Percentiles rank a stretch among this genome's conserved stretches.
phyloP scores from a whole-genome alignment of 202 grass and related monocot species.

The Tripidium arundinaceum region DNA sequence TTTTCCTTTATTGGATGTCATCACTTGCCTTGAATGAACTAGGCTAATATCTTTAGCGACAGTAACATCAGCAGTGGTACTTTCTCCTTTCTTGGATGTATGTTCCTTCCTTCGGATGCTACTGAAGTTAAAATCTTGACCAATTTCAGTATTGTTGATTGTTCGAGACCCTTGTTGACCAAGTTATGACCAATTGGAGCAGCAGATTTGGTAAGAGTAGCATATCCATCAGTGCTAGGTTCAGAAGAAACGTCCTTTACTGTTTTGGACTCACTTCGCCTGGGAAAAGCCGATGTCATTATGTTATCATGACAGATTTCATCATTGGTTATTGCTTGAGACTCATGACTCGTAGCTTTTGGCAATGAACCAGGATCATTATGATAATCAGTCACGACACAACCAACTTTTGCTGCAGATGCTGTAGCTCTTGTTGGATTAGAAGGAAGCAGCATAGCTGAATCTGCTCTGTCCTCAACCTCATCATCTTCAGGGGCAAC shows the following conservation, averaged over 20 bases:
- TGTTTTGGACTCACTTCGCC: neutral
- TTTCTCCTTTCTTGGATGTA: slow-evolving; percentile 15
- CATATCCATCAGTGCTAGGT: neutral
- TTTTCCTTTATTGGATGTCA: neutral
- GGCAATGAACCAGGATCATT: neutral
- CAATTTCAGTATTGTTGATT: slow-evolving; percentile 17
- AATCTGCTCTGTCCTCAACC: slow-evolving; percentile 21
- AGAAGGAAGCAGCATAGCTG: neutral
- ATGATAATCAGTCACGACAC: neutral
- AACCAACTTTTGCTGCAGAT: neutral
- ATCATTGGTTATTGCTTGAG: neutral
- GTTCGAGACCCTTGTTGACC: slow-evolving; percentile 18
- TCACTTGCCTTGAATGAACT: slow-evolving; percentile 12
- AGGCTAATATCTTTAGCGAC: neutral
- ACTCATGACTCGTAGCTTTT: neutral
- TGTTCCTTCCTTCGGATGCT: neutral
- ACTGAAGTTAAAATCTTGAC: neutral
- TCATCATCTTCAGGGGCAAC: slow-evolving; percentile 25
- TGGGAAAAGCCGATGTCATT: neutral
- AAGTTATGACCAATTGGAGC: slow-evolving; percentile 13
- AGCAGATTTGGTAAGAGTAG: slow-evolving; percentile 25
- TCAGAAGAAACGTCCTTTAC: neutral
- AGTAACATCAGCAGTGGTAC: neutral
- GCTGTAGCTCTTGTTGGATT: neutral
- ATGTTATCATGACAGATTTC: neutral